Evolutionary conservation across 73 alveolate species (phyloP).

Genomic region (Paramecium primaurelia): DNA sequence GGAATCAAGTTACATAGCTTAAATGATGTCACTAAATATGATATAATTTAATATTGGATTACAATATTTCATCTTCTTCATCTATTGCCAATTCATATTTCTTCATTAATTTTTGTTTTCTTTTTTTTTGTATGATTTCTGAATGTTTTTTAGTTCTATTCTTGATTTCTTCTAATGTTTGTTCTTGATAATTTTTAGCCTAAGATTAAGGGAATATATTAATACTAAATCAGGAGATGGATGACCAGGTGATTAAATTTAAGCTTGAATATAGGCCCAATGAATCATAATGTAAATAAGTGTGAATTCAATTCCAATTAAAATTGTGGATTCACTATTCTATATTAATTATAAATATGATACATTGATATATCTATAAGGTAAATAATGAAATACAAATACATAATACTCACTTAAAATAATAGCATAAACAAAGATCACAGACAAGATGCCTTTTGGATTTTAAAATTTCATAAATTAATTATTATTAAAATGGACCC

Average conservation of each 20-base stretch:
- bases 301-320: slow-evolving; percentile 25
- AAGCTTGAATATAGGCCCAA: slow-evolving; percentile 16
- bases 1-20: not conserved
- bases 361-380: not conserved
- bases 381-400: slow-evolving; percentile 29
- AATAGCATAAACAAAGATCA: slow-evolving; percentile 7
- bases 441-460: slow-evolving; percentile 5
- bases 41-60: not conserved
- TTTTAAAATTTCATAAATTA: not conserved
- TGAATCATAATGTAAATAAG: not conserved
- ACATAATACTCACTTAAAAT: slow-evolving; percentile 1
- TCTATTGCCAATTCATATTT: not conserved
- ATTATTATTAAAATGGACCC: not conserved
- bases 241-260: slow-evolving; percentile 3
- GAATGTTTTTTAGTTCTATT: slow-evolving; percentile 16
- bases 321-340: not conserved
- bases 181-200: not conserved
- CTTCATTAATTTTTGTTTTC: not conserved
- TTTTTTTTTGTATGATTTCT: not conserved
- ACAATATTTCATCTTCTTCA: slow-evolving; percentile 47
- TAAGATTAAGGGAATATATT: not conserved
- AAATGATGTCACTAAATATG: slow-evolving; percentile 11
- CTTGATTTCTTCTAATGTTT: slow-evolving; percentile 13
- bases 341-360: not conserved
- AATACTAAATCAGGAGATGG: slow-evolving; percentile 1